A percentile compares a stretch with the other conserved stretches of the same genome.
Conservation (phyloP, 2,329 filamentous ascomycete genomes). For the Fusarium domesticum region DNA sequence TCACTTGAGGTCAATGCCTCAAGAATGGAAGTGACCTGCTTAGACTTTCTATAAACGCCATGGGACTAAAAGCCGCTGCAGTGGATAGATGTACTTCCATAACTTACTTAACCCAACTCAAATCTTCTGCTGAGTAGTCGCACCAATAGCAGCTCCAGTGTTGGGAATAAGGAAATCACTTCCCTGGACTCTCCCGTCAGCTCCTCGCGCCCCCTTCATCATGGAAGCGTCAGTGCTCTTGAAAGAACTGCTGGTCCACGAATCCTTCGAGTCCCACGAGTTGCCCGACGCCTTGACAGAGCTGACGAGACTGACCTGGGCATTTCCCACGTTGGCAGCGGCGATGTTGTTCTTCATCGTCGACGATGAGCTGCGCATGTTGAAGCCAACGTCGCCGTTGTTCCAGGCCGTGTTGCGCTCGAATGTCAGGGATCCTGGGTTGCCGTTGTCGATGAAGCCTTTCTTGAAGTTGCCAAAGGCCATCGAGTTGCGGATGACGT, state of each 20-base stretch:
- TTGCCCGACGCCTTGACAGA: slow-evolving; percentile 32
- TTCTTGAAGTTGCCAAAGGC: slow-evolving; percentile 41
- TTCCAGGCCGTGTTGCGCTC: slow-evolving; percentile 44
- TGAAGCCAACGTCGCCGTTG: slow-evolving; percentile 41
- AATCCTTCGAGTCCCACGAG: slow-evolving; percentile 39
- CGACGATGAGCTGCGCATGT: slow-evolving; percentile 32
- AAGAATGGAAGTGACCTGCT: too few relatives aligned
- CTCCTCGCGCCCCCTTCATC: slow-evolving; percentile 35
- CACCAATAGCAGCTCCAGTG: slow-evolving; percentile 19
- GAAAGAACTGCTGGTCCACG: slow-evolving; percentile 38
- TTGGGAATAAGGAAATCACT: slow-evolving; percentile 41
- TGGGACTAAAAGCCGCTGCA: too few relatives aligned
- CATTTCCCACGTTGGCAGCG: slow-evolving; percentile 9
- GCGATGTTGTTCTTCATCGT: slow-evolving; percentile 39
- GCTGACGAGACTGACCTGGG: neutral
- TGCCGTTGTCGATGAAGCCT: slow-evolving; percentile 45
- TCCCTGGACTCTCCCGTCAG: slow-evolving; percentile 37
- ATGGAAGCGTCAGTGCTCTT: slow-evolving; percentile 33
- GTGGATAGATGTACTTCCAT: too few relatives aligned
- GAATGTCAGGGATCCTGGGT: slow-evolving; percentile 39
- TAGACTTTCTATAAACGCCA: too few relatives aligned
- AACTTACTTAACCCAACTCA: too few relatives aligned
- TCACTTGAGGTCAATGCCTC: too few relatives aligned
- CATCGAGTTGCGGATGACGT: slow-evolving; percentile 42
- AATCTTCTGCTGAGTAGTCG: slow-evolving; percentile 14